Evolutionary conservation across 305 asterid genomes (phyloP).

Genomic region (Withania somnifera): DNA sequence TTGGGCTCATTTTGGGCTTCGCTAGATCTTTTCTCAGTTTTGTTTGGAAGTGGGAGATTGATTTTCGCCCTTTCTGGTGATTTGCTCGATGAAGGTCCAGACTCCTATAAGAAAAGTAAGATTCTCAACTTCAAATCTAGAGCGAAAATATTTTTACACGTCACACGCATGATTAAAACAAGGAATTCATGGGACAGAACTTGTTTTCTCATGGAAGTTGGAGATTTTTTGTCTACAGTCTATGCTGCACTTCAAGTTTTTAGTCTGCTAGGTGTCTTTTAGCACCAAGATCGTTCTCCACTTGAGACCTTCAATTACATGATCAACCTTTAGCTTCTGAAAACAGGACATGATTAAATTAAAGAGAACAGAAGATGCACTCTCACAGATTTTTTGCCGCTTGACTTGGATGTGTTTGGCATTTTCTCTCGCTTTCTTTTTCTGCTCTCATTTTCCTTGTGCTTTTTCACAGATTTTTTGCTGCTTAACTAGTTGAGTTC

Average conservation of each 20-base stretch:
- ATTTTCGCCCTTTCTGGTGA: background rate
- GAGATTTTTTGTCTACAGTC: background rate
- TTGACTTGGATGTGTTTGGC: background rate
- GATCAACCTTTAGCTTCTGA: background rate
- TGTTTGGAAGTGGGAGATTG: background rate
- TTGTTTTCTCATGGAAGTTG: background rate
- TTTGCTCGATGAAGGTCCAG: background rate
- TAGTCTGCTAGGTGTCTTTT: background rate
- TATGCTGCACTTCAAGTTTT: background rate
- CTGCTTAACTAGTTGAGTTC: background rate
- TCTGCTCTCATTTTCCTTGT: background rate
- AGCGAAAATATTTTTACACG: background rate
- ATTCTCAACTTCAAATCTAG: background rate
- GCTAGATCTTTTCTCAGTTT: background rate
- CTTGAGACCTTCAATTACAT: background rate
- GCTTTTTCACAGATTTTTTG: background rate
- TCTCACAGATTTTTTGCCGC: background rate
- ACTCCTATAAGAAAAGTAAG: background rate
- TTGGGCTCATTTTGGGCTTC: background rate
- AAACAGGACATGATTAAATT: background rate
- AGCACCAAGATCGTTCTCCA: background rate
- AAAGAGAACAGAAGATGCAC: background rate
- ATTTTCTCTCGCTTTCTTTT: background rate
- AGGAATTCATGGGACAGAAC: background rate
- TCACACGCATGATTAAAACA: background rate